A percentile compares a stretch with the other conserved stretches of the same genome.
phyloP scores from a whole-genome alignment of 2,329 filamentous ascomycete species.

The Cladobotryum mycophilum region DNA sequence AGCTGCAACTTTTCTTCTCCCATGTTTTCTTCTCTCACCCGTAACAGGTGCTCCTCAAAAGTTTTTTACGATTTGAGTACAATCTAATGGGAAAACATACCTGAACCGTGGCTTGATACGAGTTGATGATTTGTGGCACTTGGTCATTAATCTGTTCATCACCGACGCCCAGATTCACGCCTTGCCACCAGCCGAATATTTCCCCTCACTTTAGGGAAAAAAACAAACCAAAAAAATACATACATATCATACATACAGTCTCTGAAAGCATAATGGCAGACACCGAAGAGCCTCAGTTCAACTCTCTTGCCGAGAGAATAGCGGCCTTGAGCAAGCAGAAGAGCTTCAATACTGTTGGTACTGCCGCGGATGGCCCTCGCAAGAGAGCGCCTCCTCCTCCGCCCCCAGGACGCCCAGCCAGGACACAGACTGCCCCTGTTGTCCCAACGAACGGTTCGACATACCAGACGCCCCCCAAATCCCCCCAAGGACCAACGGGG shows the following conservation, averaged over 20 bases:
- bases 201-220: not conserved
- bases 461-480: slow-evolving; percentile 28
- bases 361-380: slow-evolving; percentile 36
- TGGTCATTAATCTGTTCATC: no score
- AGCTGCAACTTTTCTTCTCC: not conserved
- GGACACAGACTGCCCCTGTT: slow-evolving; percentile 30
- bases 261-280: slow-evolving; percentile 45
- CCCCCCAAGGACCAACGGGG: slow-evolving; percentile 30
- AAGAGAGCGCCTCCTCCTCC: slow-evolving; percentile 30
- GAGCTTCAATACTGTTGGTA: slow-evolving; percentile 39
- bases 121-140: no score
- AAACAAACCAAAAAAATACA: not conserved
- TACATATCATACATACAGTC: not conserved
- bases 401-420: slow-evolving; percentile 36
- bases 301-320: slow-evolving; percentile 55
- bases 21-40: not conserved
- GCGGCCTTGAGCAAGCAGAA: slow-evolving; percentile 58
- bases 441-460: slow-evolving; percentile 19
- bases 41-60: no score
- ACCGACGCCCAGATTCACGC: no score
- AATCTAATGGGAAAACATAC: no score
- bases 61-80: no score
- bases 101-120: no score
- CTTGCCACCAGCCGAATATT: not conserved
- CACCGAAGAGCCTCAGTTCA: slow-evolving; percentile 55